These are phyloP conservation scores for Lonicera japonica DNA, from an alignment of 129 eudicot species.

Conservation along the genomic window DNA sequence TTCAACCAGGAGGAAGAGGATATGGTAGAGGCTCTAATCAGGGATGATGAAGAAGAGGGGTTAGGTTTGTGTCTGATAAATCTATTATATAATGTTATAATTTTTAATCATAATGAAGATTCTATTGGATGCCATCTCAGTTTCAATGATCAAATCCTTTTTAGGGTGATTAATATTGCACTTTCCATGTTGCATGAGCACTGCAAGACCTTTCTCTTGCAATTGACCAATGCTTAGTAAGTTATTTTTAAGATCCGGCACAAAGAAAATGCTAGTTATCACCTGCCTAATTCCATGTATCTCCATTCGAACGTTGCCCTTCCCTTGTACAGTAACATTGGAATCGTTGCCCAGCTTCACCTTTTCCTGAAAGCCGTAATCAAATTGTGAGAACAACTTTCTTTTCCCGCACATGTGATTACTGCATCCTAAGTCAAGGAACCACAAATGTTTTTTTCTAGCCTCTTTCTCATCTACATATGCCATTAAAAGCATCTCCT, in stretches of 20 bases:
- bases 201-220: not conserved
- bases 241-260: not conserved
- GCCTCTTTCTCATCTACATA: too few relatives aligned
- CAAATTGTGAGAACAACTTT: conserved; percentile 3
- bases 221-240: not conserved
- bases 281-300: not conserved
- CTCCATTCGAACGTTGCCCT: not conserved
- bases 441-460: not conserved
- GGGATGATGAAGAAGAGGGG: too few relatives aligned
- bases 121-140: too few relatives aligned
- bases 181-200: conserved; percentile 1
- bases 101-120: too few relatives aligned
- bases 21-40: too few relatives aligned
- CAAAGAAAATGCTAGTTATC: not conserved
- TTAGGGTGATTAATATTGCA: too few relatives aligned
- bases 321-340: not conserved
- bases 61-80: not conserved
- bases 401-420: not conserved
- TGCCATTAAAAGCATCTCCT: too few relatives aligned
- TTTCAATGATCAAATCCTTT: too few relatives aligned
- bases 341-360: not conserved
- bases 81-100: not conserved
- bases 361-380: not conserved
- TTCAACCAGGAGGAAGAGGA: not conserved
- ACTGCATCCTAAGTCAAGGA: not conserved